Evolutionary conservation across 495 filamentous ascomycete species (phyloP), one percentile per base, ranked within the genome.

Genomic region (Symbiotaphrina buchneri): DNA sequence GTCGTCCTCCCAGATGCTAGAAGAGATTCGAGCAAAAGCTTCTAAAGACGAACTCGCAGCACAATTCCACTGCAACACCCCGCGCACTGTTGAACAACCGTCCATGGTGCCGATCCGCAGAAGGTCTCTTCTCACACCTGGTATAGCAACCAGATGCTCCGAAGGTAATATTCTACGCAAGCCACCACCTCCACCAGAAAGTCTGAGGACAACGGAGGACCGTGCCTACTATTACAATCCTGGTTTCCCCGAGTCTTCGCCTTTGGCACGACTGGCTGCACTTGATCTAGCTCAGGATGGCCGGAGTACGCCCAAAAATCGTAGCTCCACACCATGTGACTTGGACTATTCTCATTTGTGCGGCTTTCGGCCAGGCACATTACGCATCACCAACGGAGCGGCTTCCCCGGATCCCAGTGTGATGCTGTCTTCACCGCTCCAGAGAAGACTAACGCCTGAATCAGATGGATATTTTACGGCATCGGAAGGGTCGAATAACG

Each of bases 301-400:
- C 6, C 13, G 15, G 15, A 8, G 1, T 36, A 32, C 35, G 2
- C 17, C 34, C 16, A 10, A 1, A 10, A 18, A 1, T 11, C 32
- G 34, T 21, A 30, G 15, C 30, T 37, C 35, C 21, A 38, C 35
- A 11, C 35, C 35, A 10, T 36, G 18, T 5, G 35, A 27, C 15
- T n/a, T 27, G 8, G 35, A 38, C 13, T 27, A 37, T 25, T 14
- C 10, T 3, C 20, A 37, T 17, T 17, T 38, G 21, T 29, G 35
- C 18, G 30, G 17, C 7, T 38, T 37, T 16, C 21, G 14, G 5
- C 35, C 10, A 22, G 30, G 35, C 4, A 38, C 18, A 11, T 18
- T 38, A 7, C 30, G 21, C 21, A 20, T 38, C 10, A 38, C 35
- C 31, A 38, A 38, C 11, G 35, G 35, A 11, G 28, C 35, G 4